phyloP scores from a whole-genome alignment of 2,329 filamentous ascomycete genomes.

The Diaporthe nobilis region DNA sequence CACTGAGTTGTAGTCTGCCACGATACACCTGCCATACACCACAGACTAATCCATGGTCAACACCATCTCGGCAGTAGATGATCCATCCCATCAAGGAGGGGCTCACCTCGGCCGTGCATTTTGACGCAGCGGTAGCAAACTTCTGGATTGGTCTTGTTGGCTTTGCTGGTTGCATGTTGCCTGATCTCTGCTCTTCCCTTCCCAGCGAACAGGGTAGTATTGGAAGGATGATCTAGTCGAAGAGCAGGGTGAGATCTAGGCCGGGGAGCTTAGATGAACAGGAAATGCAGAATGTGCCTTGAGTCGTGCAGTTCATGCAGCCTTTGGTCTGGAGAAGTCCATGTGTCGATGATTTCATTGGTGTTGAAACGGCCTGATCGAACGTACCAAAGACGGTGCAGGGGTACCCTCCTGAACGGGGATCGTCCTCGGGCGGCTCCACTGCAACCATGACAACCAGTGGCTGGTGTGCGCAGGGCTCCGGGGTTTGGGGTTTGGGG shows the following conservation, averaged over 20 bases:
- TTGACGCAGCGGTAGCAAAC: slow-evolving; percentile 67
- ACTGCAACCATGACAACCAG: slow-evolving; percentile 33
- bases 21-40: slow-evolving; percentile 91
- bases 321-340: slow-evolving; percentile 5
- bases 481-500: not conserved
- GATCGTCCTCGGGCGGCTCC: slow-evolving; percentile 12
- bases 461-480: slow-evolving; percentile 18
- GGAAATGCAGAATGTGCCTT: not conserved
- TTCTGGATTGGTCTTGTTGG: slow-evolving; percentile 67
- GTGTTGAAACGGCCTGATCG: slow-evolving; percentile 20
- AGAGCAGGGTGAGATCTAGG: not conserved
- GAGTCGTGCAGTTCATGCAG: slow-evolving; percentile 33
- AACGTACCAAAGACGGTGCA: slow-evolving; percentile 15
- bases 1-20: slow-evolving; percentile 89
- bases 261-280: not conserved
- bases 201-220: not conserved
- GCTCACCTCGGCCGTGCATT: slow-evolving; percentile 69
- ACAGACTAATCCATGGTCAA: slow-evolving; percentile 71
- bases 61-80: not conserved
- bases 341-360: slow-evolving; percentile 31
- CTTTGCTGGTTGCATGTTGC: slow-evolving; percentile 42
- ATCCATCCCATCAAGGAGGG: not conserved
- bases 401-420: slow-evolving; percentile 5
- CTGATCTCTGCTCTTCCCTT: not conserved
- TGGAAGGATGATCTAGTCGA: not conserved